These are phyloP conservation scores for Ophioceras dolichostomum DNA, from an alignment of 2,329 filamentous ascomycete genomes.

Conservation along the genomic window DNA sequence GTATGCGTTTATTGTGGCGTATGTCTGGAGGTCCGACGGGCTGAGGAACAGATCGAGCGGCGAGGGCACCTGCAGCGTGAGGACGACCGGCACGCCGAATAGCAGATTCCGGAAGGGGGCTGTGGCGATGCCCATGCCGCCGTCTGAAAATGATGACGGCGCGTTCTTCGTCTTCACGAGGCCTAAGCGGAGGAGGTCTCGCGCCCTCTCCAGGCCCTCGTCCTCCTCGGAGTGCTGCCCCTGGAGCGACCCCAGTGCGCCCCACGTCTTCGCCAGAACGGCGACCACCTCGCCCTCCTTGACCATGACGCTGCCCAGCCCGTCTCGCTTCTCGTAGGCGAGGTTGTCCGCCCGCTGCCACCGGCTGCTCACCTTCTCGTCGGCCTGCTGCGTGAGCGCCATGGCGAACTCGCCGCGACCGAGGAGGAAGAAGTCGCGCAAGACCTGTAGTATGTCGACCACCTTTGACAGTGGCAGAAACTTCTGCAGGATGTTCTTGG, in stretches of 20 bases:
- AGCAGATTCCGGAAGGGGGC: conserved; percentile 69
- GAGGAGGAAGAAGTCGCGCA: conserved; percentile 80
- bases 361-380: conserved; percentile 63
- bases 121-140: conserved; percentile 20
- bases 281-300: conserved; percentile 81
- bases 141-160: conserved; percentile 17
- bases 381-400: conserved; percentile 73
- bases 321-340: conserved; percentile 43
- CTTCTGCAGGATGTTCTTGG: conserved; percentile 70
- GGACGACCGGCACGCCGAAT: conserved; percentile 60
- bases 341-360: conserved; percentile 53
- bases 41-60: conserved; percentile 83
- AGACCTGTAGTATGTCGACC: conserved; percentile 60
- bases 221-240: conserved; percentile 63
- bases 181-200: conserved; percentile 59
- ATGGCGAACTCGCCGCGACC: conserved; percentile 86
- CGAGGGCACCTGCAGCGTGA: conserved; percentile 61
- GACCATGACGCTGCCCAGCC: conserved; percentile 48
- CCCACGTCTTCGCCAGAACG: conserved; percentile 67
- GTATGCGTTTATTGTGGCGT: conserved; percentile 79
- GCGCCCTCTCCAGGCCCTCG: conserved; percentile 72
- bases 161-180: conserved; percentile 36
- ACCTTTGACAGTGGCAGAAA: conserved; percentile 69
- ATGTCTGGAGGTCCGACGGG: conserved; percentile 61
- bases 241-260: conserved; percentile 63